Evolutionary conservation across 2,329 filamentous ascomycete genomes (phyloP).

Genomic region (Pseudodiploospora longispora): DNA sequence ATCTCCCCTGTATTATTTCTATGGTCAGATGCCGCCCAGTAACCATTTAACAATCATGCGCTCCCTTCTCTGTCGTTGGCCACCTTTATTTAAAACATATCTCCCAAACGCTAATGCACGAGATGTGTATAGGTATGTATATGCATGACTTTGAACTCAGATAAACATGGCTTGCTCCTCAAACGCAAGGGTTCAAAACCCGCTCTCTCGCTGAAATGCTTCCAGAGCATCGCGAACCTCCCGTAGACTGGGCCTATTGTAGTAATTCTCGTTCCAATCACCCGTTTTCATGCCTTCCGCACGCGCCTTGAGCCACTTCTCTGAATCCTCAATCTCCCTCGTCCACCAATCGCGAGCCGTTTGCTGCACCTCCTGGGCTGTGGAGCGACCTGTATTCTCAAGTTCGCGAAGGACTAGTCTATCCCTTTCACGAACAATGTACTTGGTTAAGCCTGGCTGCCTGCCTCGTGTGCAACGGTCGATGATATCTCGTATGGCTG

Average conservation of each 20-base stretch:
- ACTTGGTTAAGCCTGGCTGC: slow-evolving; percentile 33
- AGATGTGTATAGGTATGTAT: not conserved
- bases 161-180: not conserved
- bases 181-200: not conserved
- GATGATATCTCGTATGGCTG: slow-evolving; percentile 37
- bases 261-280: slow-evolving; percentile 43
- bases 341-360: slow-evolving; percentile 41
- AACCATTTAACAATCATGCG: too few species aligned
- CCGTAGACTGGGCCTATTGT: slow-evolving; percentile 36
- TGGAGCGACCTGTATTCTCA: slow-evolving; percentile 23
- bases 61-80: too few species aligned
- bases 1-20: too few species aligned
- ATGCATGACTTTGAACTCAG: not conserved
- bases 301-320: slow-evolving; percentile 37
- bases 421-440: slow-evolving; percentile 37
- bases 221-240: slow-evolving; percentile 31
- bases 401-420: slow-evolving; percentile 35
- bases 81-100: not conserved
- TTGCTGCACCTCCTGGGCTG: slow-evolving; percentile 26
- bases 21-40: too few species aligned
- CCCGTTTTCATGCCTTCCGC: slow-evolving; percentile 30
- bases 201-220: slow-evolving; percentile 16
- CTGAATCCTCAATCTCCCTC: slow-evolving; percentile 37
- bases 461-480: slow-evolving; percentile 44
- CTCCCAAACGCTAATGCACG: not conserved